These are phyloP conservation scores for Xanthoconium purpureum DNA, from an alignment of 768 basidiomycete genomes.

Conservation along the genomic window DNA sequence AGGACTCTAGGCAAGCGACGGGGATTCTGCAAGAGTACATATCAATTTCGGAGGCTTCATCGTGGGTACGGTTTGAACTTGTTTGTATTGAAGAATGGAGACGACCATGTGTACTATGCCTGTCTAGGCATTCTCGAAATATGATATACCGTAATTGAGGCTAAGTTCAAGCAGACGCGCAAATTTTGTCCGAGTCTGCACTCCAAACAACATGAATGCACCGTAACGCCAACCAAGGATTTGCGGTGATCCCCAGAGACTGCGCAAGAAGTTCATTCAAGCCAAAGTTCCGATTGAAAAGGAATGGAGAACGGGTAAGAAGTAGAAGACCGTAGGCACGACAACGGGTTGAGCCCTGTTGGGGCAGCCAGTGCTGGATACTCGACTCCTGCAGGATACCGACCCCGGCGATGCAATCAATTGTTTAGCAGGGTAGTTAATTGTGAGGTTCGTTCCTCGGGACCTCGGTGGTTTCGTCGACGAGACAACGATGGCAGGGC, in stretches of 20 bases:
- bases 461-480: constrained; percentile 12
- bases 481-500: not conserved
- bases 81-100: constrained; percentile 4
- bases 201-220: not conserved
- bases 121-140: not conserved
- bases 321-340: constrained; percentile 6
- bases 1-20: constrained; percentile 3
- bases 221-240: not conserved
- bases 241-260: not conserved
- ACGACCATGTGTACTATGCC: not conserved
- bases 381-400: not conserved
- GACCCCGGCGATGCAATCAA: not conserved
- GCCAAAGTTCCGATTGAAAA: not conserved
- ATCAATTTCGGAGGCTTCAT: not conserved
- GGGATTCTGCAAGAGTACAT: constrained; percentile 6
- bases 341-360: not conserved
- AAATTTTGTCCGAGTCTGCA: not conserved
- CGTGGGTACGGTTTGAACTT: constrained; percentile 4
- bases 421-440: not conserved
- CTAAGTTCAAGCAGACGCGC: not conserved
- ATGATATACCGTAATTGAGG: not conserved
- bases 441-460: constrained; percentile 7
- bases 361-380: not conserved
- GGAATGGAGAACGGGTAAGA: not conserved
- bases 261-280: not conserved